Conservation (phyloP, 495 filamentous ascomycete genomes). For the Xylaria cubensis region DNA sequence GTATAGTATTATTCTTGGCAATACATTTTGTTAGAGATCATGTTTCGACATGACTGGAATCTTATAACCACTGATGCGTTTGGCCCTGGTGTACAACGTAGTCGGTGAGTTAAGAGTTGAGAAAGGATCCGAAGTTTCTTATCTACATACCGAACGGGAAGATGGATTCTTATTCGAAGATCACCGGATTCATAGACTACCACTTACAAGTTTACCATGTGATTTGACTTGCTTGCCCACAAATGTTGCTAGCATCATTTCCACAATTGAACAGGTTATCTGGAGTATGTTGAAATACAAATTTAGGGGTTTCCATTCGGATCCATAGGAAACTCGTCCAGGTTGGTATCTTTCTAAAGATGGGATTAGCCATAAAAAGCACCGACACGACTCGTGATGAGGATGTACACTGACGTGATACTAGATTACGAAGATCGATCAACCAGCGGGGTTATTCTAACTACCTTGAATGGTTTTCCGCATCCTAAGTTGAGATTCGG, state of each 20-base stretch:
- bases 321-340: background rate
- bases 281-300: background rate
- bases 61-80: background rate
- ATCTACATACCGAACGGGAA: background rate
- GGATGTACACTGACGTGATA: conserved; percentile 23
- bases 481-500: background rate
- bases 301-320: background rate
- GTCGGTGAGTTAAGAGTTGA: background rate
- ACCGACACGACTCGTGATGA: conserved; percentile 1
- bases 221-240: background rate
- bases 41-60: conserved; percentile 7
- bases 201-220: background rate
- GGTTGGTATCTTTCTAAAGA: background rate
- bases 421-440: conserved; percentile 2
- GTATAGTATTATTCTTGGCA: background rate
- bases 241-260: background rate
- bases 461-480: background rate
- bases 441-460: background rate
- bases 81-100: background rate
- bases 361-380: background rate
- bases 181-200: background rate
- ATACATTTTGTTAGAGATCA: conserved; percentile 4
- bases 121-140: background rate
- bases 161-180: background rate
- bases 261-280: background rate